Evolutionary conservation across 805 yeast genomes (phyloP).

Genomic region (Pichia manshurica): DNA sequence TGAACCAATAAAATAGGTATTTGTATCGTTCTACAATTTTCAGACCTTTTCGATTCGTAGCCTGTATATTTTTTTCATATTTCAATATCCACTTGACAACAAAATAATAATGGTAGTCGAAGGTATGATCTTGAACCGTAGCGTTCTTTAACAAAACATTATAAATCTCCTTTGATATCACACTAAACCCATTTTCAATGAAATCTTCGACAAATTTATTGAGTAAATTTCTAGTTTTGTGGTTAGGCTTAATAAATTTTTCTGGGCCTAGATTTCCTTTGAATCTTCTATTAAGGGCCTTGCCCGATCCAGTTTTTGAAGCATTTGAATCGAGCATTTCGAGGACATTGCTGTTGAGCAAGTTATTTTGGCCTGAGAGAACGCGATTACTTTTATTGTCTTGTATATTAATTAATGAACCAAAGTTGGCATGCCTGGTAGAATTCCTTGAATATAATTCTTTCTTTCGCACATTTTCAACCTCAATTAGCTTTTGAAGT

Average conservation of each 20-base stretch:
- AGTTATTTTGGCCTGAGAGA: conserved; percentile 62
- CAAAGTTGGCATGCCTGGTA: conserved; percentile 82
- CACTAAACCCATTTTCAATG: conserved; percentile 70
- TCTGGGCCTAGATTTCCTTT: conserved; percentile 1
- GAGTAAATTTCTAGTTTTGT: conserved; percentile 27
- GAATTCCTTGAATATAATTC: conserved; percentile 19
- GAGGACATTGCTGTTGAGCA: conserved; percentile 41
- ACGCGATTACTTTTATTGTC: conserved; percentile 50
- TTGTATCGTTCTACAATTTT: conserved; percentile 25
- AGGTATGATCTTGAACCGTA: conserved; percentile 28
- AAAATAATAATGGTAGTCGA: conserved; percentile 46
- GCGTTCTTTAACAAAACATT: conserved; percentile 22
- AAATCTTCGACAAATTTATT: conserved; percentile 50
- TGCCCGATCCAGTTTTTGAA: conserved; percentile 22
- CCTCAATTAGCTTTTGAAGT: conserved; percentile 46
- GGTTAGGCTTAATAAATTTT: neutral
- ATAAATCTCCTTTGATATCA: conserved; percentile 49
- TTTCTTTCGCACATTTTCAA: conserved; percentile 51
- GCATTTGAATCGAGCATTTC: conserved; percentile 62
- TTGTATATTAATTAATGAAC: conserved; percentile 72
- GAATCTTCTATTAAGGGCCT: conserved; percentile 39
- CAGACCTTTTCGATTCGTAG: conserved; percentile 18
- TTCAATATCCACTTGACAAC: conserved; percentile 71
- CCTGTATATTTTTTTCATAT: conserved; percentile 44
- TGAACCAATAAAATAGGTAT: conserved; percentile 12